phyloP scores from a whole-genome alignment of 2,329 filamentous ascomycete species.

The Malbranchea zuffiana region DNA sequence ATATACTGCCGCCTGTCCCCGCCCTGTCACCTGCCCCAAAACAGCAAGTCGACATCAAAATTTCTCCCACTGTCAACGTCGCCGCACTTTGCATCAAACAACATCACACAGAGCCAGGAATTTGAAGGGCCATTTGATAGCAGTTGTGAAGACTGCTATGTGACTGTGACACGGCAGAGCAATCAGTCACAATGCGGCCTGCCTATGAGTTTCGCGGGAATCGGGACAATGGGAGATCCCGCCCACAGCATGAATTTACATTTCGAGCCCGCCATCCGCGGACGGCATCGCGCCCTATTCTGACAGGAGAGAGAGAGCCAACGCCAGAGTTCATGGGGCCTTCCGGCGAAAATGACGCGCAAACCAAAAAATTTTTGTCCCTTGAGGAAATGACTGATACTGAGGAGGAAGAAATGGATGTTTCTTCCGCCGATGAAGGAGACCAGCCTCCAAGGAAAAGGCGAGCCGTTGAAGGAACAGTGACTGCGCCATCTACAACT shows the following conservation, averaged over 20 bases:
- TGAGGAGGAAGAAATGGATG: conserved; percentile 37
- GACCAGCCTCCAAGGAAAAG: conserved; percentile 30
- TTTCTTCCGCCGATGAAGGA: conserved; percentile 29
- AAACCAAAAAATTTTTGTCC: conserved; percentile 27
- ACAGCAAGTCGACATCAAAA: no score
- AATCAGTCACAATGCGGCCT: conserved; percentile 16
- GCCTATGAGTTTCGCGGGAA: conserved; percentile 28
- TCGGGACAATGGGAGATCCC: conserved; percentile 17
- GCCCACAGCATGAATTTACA: conserved; percentile 28
- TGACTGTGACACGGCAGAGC: no score
- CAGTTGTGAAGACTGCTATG: no score
- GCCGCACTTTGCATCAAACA: no score
- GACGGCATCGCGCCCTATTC: conserved; percentile 30
- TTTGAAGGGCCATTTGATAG: no score
- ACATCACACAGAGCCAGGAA: no score
- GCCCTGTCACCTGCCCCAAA: no score
- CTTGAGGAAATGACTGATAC: conserved; percentile 35
- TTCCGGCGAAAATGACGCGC: conserved; percentile 18
- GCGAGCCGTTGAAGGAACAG: conserved; percentile 21
- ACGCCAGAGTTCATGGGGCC: conserved; percentile 28
- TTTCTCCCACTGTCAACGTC: no score
- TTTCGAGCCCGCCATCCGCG: conserved; percentile 30
- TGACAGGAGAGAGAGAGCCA: conserved; percentile 25
- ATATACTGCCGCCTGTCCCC: no score
- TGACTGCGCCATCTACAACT: conserved; percentile 14